Conservation (phyloP, 345 rosid species). For the Lenwebbia sp. region DNA sequence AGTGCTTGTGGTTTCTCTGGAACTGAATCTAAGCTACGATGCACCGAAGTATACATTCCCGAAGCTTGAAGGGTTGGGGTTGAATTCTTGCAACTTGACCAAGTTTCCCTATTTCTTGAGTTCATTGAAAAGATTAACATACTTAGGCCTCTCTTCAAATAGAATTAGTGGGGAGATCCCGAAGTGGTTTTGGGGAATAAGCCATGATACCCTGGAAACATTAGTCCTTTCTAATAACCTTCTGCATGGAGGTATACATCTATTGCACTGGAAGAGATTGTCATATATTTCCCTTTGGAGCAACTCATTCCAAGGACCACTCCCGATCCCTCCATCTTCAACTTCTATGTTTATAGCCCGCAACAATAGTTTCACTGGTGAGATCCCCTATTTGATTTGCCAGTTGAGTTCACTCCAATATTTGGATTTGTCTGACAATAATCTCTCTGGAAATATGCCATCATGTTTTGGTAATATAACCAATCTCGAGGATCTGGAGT, state of each 20-base stretch:
- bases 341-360: accelerated
- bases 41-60: background rate
- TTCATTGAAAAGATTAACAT: accelerated
- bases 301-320: background rate
- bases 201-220: accelerated
- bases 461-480: background rate
- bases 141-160: accelerated
- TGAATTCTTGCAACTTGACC: accelerated
- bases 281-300: accelerated
- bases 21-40: background rate
- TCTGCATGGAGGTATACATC: background rate
- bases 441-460: background rate
- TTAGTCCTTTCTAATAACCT: accelerated
- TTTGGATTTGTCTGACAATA: background rate
- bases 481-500: accelerated
- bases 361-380: background rate
- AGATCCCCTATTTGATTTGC: background rate
- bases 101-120: background rate
- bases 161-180: background rate
- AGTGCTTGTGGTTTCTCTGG: accelerated
- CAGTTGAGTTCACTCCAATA: accelerated
- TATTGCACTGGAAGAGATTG: background rate
- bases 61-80: accelerated
- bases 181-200: background rate
- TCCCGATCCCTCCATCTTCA: background rate